Percentiles rank a stretch among this genome's conserved stretches.
These are phyloP conservation scores for Penicillium sp. DNA, from an alignment of 2,329 filamentous ascomycete species.

Conservation along the genomic window DNA sequence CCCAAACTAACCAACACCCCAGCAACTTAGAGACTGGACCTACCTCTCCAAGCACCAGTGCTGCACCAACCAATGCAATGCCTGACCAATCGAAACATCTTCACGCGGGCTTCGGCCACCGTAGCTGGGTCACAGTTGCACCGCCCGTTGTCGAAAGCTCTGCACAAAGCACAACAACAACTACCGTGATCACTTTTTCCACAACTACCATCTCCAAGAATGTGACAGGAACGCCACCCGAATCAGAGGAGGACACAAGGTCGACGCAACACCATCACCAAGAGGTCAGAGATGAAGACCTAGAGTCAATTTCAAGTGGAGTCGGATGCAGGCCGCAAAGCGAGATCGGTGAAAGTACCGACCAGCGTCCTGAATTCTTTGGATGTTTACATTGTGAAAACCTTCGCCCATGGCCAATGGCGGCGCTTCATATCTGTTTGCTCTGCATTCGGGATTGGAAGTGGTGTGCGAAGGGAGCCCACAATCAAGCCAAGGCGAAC, in stretches of 20 bases:
- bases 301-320: not conserved
- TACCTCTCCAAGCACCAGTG: not conserved
- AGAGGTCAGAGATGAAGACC: not conserved
- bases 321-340: not conserved
- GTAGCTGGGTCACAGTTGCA: not conserved
- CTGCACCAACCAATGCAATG: not conserved
- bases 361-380: not conserved
- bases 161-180: not conserved
- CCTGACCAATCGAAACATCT: not conserved
- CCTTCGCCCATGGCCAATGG: not conserved
- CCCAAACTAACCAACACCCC: not conserved
- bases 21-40: not conserved
- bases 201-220: not conserved
- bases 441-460: constrained; percentile 1
- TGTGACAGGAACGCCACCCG: not conserved
- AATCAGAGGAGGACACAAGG: not conserved
- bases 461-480: not conserved
- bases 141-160: not conserved
- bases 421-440: not conserved
- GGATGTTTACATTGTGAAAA: not conserved
- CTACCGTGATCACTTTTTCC: not conserved
- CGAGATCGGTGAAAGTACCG: not conserved
- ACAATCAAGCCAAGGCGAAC: not conserved
- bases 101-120: not conserved
- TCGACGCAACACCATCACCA: not conserved